phyloP scores from a whole-genome alignment of 2,329 filamentous ascomycete species.

The Paraphoma sp. region DNA sequence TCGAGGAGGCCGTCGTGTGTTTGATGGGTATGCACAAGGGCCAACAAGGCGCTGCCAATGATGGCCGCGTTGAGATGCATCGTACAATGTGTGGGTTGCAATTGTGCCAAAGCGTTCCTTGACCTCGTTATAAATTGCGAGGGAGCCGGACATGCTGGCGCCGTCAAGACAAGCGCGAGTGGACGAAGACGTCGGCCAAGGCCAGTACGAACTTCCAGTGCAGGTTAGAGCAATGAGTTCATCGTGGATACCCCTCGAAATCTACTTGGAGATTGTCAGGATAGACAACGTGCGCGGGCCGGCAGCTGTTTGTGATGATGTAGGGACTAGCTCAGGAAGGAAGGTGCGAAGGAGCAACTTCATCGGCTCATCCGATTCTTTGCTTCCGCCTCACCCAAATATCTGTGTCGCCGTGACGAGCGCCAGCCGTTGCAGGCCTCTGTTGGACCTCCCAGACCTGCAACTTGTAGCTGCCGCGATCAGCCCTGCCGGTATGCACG shows the following conservation, averaged over 20 bases:
- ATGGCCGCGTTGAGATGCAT: slow-evolving; percentile 28
- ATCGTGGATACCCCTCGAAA: slow-evolving; percentile 14
- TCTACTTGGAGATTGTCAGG: slow-evolving; percentile 10
- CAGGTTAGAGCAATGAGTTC: slow-evolving; percentile 26
- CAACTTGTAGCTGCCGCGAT: slow-evolving; percentile 68
- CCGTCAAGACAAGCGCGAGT: slow-evolving; percentile 2
- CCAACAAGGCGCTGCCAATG: slow-evolving; percentile 20
- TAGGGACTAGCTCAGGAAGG: slow-evolving; percentile 34
- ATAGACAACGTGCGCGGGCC: slow-evolving; percentile 25
- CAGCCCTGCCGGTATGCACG: slow-evolving; percentile 66
- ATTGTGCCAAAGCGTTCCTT: neutral
- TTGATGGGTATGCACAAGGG: slow-evolving; percentile 30
- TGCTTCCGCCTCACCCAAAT: slow-evolving; percentile 46
- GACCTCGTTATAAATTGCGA: neutral
- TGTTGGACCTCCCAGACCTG: slow-evolving; percentile 70
- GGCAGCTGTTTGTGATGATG: slow-evolving; percentile 27
- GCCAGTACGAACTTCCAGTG: slow-evolving; percentile 32
- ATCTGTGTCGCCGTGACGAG: slow-evolving; percentile 10
- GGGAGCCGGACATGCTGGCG: neutral
- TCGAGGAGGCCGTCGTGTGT: slow-evolving; percentile 36
- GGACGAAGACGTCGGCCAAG: slow-evolving; percentile 11
- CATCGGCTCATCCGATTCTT: slow-evolving; percentile 26
- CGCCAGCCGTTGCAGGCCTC: slow-evolving; percentile 19
- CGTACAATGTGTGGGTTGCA: neutral
- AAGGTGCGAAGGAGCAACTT: slow-evolving; percentile 27